phyloP scores from a whole-genome alignment of 371 early-diverging fungal species.

The Caulochytrium protostelioides region DNA sequence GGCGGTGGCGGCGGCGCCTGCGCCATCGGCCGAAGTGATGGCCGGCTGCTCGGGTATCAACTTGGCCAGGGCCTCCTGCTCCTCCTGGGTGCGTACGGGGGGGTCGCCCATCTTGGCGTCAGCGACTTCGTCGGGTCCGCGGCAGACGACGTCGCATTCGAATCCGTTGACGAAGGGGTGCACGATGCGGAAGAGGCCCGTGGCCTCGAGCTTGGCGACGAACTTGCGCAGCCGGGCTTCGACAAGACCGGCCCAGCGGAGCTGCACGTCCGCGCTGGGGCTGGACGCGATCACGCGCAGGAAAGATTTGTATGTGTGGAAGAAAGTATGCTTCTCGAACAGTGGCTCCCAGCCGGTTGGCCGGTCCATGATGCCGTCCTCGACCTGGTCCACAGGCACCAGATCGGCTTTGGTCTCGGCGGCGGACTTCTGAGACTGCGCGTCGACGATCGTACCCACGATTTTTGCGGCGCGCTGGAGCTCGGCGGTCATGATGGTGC shows the following conservation, averaged over 20 bases:
- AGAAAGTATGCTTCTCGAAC: slow-evolving; percentile 79
- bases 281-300: slow-evolving; percentile 71
- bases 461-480: slow-evolving; percentile 55
- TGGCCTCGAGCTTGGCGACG: slow-evolving; percentile 61
- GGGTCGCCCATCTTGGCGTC: slow-evolving; percentile 39
- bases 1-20: neutral
- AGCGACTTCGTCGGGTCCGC: slow-evolving; percentile 36
- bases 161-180: slow-evolving; percentile 83
- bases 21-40: neutral
- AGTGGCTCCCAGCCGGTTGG: slow-evolving; percentile 43
- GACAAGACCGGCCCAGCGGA: slow-evolving; percentile 43
- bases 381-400: too few relatives aligned
- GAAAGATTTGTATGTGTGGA: slow-evolving; percentile 72
- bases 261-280: slow-evolving; percentile 44
- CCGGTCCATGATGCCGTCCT: slow-evolving; percentile 48
- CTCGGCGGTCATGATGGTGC: slow-evolving; percentile 61
- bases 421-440: too few relatives aligned
- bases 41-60: too few relatives aligned
- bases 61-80: neutral
- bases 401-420: too few relatives aligned
- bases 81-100: slow-evolving; percentile 4
- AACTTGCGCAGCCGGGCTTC: slow-evolving; percentile 86
- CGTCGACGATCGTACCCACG: slow-evolving; percentile 40
- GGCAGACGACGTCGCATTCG: slow-evolving; percentile 40
- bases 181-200: slow-evolving; percentile 54